Conservation (phyloP, 2,329 filamentous ascomycete species). For the Aspergillus latus region DNA sequence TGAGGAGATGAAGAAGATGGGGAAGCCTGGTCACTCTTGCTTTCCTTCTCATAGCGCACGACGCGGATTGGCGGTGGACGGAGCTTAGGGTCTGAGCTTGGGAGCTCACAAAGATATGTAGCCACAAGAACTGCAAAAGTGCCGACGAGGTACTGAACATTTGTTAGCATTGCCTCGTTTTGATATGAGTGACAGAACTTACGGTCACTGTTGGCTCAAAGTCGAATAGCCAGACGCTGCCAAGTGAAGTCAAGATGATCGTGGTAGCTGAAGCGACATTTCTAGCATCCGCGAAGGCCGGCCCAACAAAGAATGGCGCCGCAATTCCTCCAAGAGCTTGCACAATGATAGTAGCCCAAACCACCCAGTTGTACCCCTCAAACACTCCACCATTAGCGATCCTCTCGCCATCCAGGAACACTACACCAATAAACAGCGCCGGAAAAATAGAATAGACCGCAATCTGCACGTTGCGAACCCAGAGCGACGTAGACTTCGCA, state of each 20-base stretch:
- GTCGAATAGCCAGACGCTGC: slow-evolving; percentile 82
- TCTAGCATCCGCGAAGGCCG: slow-evolving; percentile 86
- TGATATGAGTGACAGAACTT: slow-evolving; percentile 41
- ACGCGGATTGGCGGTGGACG: slow-evolving; percentile 56
- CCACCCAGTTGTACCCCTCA: slow-evolving; percentile 86
- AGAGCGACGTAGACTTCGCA: slow-evolving; percentile 72
- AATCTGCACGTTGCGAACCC: slow-evolving; percentile 92
- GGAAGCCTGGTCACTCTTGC: slow-evolving; percentile 49
- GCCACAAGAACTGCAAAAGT: slow-evolving; percentile 75
- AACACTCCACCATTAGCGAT: slow-evolving; percentile 88
- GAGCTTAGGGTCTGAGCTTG: slow-evolving; percentile 50
- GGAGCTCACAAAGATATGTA: slow-evolving; percentile 79
- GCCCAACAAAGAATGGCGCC: slow-evolving; percentile 77
- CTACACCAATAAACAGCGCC: slow-evolving; percentile 78
- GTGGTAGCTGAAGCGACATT: slow-evolving; percentile 92
- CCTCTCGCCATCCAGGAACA: slow-evolving; percentile 81
- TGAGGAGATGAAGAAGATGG: slow-evolving; percentile 38
- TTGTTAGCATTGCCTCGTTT: slow-evolving; percentile 12
- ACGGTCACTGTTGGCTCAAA: slow-evolving; percentile 72
- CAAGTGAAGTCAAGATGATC: slow-evolving; percentile 81
- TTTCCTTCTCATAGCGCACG: slow-evolving; percentile 74
- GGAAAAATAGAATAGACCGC: slow-evolving; percentile 93
- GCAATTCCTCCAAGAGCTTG: slow-evolving; percentile 83
- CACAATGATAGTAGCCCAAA: slow-evolving; percentile 80
- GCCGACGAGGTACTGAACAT: slow-evolving; percentile 72